Evolutionary conservation across 441 rosid species (phyloP).

Genomic region (Euphorbia celastroides): DNA sequence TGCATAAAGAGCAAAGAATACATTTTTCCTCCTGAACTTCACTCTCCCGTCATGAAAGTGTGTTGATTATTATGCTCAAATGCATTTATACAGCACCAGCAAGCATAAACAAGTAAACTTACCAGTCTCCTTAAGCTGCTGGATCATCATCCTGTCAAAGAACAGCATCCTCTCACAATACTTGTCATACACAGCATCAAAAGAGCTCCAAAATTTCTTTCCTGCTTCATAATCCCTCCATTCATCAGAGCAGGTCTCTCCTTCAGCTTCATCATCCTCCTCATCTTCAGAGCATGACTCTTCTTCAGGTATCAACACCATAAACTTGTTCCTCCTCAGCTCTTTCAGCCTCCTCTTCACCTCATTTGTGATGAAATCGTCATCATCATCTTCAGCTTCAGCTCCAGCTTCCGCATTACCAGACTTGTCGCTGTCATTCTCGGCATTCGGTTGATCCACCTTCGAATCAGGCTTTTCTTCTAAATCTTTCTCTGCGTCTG

Average conservation of each 20-base stretch:
- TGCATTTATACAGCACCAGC: too few species aligned
- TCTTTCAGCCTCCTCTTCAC: conserved; percentile 89
- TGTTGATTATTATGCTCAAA: too few species aligned
- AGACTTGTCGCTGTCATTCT: conserved; percentile 33
- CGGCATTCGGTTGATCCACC: conserved; percentile 42
- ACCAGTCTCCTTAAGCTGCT: conserved; percentile 67
- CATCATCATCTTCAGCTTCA: conserved; percentile 81
- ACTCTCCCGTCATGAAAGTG: too few species aligned
- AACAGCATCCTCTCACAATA: conserved; percentile 85
- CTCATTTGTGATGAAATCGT: conserved; percentile 88
- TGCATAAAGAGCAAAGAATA: too few species aligned
- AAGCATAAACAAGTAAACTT: too few species aligned
- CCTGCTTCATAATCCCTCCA: conserved; percentile 98
- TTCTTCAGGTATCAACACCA: conserved; percentile 94
- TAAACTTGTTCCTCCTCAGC: conserved; percentile 81
- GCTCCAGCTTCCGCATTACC: conserved; percentile 28
- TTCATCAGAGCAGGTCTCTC: conserved; percentile 50
- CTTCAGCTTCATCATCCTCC: conserved; percentile 47
- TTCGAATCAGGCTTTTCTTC: conserved; percentile 41
- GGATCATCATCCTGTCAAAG: conserved; percentile 68
- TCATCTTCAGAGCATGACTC: conserved; percentile 59
- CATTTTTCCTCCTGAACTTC: too few species aligned
- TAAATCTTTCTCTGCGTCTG: conserved; percentile 37
- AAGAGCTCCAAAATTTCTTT: conserved; percentile 88
- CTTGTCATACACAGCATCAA: conserved; percentile 63